Conservation (phyloP, 2,329 filamentous ascomycete genomes). For the Ophiognomonia clavigignenti-juglandacearum region DNA sequence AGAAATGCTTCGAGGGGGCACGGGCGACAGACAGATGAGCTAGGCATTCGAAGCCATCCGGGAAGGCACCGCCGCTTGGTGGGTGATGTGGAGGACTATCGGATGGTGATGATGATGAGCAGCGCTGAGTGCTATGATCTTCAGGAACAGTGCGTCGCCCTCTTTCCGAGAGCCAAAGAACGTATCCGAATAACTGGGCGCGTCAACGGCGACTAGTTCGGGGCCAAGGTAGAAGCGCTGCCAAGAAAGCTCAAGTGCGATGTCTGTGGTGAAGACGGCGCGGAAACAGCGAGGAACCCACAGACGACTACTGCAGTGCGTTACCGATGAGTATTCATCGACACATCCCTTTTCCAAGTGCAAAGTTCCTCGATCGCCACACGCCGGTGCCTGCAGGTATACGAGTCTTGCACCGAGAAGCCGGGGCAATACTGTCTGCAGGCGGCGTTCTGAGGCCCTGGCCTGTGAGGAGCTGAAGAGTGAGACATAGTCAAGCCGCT, state of each 20-base stretch:
- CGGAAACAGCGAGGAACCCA: conserved; percentile 1
- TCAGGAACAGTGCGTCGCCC: background rate
- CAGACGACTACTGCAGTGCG: conserved; percentile 1
- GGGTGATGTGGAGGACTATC: no score
- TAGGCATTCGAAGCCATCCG: no score
- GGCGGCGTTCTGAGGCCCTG: background rate
- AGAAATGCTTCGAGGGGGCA: no score
- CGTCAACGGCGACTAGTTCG: conserved; percentile 5
- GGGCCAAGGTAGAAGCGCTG: conserved; percentile 6
- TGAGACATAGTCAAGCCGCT: conserved; percentile 12
- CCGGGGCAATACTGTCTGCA: background rate
- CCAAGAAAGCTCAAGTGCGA: conserved; percentile 7
- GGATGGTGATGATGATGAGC: background rate
- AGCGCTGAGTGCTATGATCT: background rate
- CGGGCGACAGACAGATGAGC: no score
- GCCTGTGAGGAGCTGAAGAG: conserved; percentile 11
- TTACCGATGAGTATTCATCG: no score
- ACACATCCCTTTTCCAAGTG: background rate
- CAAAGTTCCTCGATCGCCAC: background rate
- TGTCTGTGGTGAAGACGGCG: conserved; percentile 11
- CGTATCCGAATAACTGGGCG: background rate
- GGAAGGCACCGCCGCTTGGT: no score
- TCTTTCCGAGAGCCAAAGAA: conserved; percentile 1
- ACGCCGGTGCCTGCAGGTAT: background rate
- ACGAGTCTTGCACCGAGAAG: background rate